phyloP scores from a whole-genome alignment of 352 stramenopile species.

The Globisporangium canariense region DNA sequence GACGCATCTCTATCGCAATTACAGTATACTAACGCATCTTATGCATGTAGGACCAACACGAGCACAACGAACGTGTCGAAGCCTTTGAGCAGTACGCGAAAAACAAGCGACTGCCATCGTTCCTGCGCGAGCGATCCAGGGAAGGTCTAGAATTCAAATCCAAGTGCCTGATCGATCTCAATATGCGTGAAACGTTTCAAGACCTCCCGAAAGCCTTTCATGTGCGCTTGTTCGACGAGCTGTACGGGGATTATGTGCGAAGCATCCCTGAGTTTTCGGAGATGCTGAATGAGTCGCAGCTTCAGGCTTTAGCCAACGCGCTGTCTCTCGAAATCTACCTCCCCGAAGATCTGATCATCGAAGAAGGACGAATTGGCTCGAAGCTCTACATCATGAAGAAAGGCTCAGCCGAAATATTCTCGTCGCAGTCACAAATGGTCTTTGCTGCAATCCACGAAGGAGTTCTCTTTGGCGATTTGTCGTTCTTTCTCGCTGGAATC shows the following conservation, averaged over 20 bases:
- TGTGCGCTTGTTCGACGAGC: conserved; percentile 21
- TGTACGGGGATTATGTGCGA: conserved; percentile 21
- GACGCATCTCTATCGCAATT: too few species aligned
- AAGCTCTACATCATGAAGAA: conserved; percentile 23
- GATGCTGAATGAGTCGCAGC: conserved; percentile 14
- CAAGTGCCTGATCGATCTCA: conserved; percentile 20
- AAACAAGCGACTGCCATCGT: conserved; percentile 18
- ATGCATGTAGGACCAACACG: conserved; percentile 11
- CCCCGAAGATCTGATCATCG: conserved; percentile 23
- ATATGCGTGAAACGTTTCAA: conserved; percentile 17
- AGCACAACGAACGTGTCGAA: conserved; percentile 25
- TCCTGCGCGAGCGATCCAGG: conserved; percentile 21
- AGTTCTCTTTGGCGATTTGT: conserved; percentile 23
- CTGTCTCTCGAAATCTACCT: conserved; percentile 25
- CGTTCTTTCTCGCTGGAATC: conserved; percentile 22
- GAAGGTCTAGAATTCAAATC: conserved; percentile 22
- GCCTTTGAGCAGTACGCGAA: conserved; percentile 29
- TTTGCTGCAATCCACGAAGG: conserved; percentile 21
- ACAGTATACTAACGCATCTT: not conserved
- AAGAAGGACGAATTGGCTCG: conserved; percentile 18
- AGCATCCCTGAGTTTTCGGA: conserved; percentile 17
- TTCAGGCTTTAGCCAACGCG: conserved; percentile 18
- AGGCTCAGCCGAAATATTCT: conserved; percentile 20
- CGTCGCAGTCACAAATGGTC: conserved; percentile 15
- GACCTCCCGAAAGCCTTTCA: conserved; percentile 18